Percentiles rank a stretch among this genome's conserved stretches.
phyloP scores from a whole-genome alignment of 805 yeast genomes.

The Clavispora phyllophila region DNA sequence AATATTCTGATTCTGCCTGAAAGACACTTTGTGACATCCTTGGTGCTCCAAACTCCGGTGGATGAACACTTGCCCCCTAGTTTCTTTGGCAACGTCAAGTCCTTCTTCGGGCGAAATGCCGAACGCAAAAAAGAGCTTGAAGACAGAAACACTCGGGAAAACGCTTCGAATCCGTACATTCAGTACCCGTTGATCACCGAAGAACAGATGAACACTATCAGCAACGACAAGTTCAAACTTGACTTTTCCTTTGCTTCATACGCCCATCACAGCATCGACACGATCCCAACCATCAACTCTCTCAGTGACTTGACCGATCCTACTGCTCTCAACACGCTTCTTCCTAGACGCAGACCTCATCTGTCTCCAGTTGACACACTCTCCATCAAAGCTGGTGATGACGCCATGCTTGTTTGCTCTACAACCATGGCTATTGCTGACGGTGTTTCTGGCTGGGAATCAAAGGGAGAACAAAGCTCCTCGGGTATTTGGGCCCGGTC shows the following conservation, averaged over 20 bases:
- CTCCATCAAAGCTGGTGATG: constrained; percentile 51
- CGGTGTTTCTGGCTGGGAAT: constrained; percentile 55
- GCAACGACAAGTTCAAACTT: constrained; percentile 33
- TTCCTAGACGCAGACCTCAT: constrained; percentile 47
- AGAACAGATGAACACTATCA: constrained; percentile 33
- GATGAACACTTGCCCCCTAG: neutral
- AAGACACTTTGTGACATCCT: neutral
- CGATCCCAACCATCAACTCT: constrained; percentile 41
- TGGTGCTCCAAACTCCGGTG: neutral
- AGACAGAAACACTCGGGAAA: constrained; percentile 14
- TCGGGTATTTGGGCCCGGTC: constrained; percentile 52
- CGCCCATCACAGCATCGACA: constrained; percentile 41
- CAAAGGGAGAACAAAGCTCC: constrained; percentile 34
- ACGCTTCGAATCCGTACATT: constrained; percentile 33
- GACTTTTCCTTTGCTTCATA: constrained; percentile 42
- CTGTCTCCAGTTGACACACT: constrained; percentile 51
- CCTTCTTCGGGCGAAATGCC: constrained; percentile 6
- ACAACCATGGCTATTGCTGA: constrained; percentile 51
- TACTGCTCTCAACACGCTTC: constrained; percentile 38
- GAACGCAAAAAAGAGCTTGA: constrained; percentile 10
- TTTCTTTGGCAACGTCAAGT: constrained; percentile 4
- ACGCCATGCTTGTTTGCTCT: constrained; percentile 52
- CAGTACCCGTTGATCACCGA: constrained; percentile 36
- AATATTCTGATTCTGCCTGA: neutral
- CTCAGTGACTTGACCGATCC: constrained; percentile 48